Base-by-base conservation (phyloP, 352 stramenopile genomes). In the Pilasporangium apinafurcum region DNA sequence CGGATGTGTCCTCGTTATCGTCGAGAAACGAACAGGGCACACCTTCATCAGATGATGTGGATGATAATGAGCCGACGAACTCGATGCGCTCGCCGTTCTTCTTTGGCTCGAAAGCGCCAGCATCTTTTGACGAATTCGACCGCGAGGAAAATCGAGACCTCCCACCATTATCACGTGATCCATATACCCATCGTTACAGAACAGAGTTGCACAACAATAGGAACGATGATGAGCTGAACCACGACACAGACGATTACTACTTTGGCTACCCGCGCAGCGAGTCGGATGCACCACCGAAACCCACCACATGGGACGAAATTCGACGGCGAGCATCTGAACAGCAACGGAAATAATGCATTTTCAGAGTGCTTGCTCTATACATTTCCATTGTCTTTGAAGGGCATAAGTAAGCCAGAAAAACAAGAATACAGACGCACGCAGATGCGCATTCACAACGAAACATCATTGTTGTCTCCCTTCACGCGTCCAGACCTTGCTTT, bases 241-340 rank as follows among this genome's bases (percentile, higher is more conserved):
- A 64, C 33, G 61, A 85, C 12, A 59, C 81, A 22, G 68, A 80
- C 33, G 56, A 74, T 14, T 78, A 82, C 44, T 80, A 71, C 47
- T 75, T 78, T 24, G 65, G 51, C 4, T 40, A 40, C 8, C 39
- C 52, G n/a, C 27, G 42, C 7, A 62, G 44, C 16, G 43, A 69
- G 2, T 9, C 33, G 10, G 57, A 77, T 8, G 27, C 39, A 13
- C 37, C 42, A 2, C 40, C 29, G 17, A 75, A 83, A 28, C 59
- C 63, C 7, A 88, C 73, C 10, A 85, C 76, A 7, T 92, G 79
- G 79, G 76, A 92, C 31, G 76, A 92, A 22, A 77, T 92, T 21
- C 76, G 79, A 28, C 66, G 69, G 37, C 79, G 70, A 9, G 68
- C 69, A 36, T 62, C 68, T 24, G 48, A 68, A 12, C 56, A 68